phyloP scores from a whole-genome alignment of 192 early-diverging fungal genomes.

The Hyaloraphidium curvatum region DNA sequence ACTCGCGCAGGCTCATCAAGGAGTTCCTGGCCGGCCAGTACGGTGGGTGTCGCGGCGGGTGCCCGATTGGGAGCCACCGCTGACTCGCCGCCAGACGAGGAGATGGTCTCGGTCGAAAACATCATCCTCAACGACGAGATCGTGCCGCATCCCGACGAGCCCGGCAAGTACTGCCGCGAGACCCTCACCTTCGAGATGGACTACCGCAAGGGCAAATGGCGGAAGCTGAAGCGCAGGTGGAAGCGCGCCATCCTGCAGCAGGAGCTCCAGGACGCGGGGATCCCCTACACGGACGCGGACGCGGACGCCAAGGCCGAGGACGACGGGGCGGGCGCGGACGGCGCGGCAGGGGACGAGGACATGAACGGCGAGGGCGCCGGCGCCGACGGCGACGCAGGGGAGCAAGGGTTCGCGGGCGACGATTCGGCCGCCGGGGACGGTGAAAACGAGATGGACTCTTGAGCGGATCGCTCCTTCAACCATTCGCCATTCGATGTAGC shows the following conservation, averaged over 20 bases:
- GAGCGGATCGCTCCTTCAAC: too few relatives aligned
- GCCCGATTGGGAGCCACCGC: not conserved
- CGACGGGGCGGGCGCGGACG: too few relatives aligned
- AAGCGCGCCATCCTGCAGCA: too few relatives aligned
- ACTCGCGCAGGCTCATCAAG: not conserved
- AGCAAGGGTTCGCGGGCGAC: too few relatives aligned
- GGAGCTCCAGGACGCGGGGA: not conserved
- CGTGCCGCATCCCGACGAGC: not conserved
- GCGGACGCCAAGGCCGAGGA: not conserved
- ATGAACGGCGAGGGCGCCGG: too few relatives aligned
- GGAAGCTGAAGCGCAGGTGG: constrained; percentile 1
- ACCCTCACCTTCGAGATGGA: not conserved
- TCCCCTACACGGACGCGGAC: not conserved
- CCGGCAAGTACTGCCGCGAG: not conserved
- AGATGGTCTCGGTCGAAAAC: not conserved
- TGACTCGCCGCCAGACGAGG: not conserved
- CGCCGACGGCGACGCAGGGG: too few relatives aligned
- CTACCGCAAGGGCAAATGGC: not conserved
- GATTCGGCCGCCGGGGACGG: too few relatives aligned
- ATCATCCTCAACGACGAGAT: not conserved
- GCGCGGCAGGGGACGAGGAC: too few relatives aligned
- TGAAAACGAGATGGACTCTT: too few relatives aligned
- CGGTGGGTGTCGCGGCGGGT: not conserved
- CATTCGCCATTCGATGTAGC: too few relatives aligned
- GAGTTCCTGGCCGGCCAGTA: not conserved